Evolutionary conservation across 192 early-diverging fungal species (phyloP).

Genomic region (Cladochytrium replicatum): DNA sequence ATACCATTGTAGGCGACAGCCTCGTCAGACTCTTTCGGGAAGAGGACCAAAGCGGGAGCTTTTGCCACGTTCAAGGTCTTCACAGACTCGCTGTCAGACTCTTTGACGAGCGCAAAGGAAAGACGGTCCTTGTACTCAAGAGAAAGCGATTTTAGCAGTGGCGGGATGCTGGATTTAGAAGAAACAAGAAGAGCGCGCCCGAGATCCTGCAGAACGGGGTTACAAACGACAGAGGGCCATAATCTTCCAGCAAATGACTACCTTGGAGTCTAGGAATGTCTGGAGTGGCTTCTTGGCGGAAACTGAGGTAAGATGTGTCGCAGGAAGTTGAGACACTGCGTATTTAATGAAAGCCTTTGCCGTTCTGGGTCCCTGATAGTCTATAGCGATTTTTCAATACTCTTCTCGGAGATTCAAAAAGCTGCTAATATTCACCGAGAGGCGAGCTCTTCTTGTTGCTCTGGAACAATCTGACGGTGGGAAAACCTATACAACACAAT

Average conservation of each 20-base stretch:
- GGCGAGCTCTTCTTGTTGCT: conserved; percentile 36
- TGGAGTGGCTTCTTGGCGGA: too few relatives aligned
- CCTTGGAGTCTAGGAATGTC: too few relatives aligned
- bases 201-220: too few relatives aligned
- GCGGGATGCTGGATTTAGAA: conserved; percentile 60
- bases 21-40: conserved; percentile 37
- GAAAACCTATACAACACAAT: conserved; percentile 50
- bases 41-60: conserved; percentile 61
- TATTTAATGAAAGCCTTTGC: too few relatives aligned
- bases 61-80: conserved; percentile 45
- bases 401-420: too few relatives aligned
- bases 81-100: conserved; percentile 36
- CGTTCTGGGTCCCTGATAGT: conserved; percentile 63
- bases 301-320: too few relatives aligned
- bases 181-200: too few relatives aligned
- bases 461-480: conserved; percentile 78
- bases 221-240: too few relatives aligned
- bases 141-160: conserved; percentile 80
- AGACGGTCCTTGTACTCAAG: conserved; percentile 61
- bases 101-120: conserved; percentile 60
- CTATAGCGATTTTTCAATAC: too few relatives aligned
- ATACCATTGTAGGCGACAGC: conserved; percentile 50
- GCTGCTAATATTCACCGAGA: conserved; percentile 12
- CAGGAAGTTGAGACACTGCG: too few relatives aligned
- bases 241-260: too few relatives aligned